Percentiles rank a stretch among this genome's conserved stretches.
These are phyloP conservation scores for Funneliformis mosseae DNA, from an alignment of 192 early-diverging fungal species.

Conservation along the genomic window DNA sequence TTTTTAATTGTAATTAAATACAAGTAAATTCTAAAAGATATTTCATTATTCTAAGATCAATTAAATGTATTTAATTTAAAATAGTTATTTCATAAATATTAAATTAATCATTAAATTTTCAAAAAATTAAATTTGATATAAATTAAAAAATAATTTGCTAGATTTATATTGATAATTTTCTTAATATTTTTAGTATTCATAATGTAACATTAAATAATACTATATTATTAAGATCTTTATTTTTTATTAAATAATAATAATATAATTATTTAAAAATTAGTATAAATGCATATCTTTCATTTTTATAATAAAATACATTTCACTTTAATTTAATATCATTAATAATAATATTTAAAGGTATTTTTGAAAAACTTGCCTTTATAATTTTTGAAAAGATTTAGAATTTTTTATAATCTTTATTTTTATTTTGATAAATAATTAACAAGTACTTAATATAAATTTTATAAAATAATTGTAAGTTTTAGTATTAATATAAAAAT, in stretches of 20 bases:
- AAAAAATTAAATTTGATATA: too few species aligned
- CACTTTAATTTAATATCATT: not conserved
- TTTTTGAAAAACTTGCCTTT: slow-evolving; percentile 11
- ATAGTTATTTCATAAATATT: slow-evolving; percentile 6
- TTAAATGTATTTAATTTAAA: too few species aligned
- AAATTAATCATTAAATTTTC: not conserved
- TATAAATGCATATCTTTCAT: not conserved
- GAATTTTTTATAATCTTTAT: not conserved
- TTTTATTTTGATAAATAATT: not conserved
- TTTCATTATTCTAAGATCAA: too few species aligned
- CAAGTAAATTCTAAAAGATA: too few species aligned
- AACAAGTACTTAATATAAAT: not conserved
- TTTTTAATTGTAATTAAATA: not conserved
- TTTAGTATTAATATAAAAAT: too few species aligned
- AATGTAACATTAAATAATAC: not conserved
- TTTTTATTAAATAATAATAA: not conserved
- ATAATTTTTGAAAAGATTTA: not conserved
- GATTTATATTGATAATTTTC: too few species aligned
- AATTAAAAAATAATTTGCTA: too few species aligned
- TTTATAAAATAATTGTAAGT: too few species aligned
- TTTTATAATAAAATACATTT: not conserved
- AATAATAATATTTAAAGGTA: not conserved
- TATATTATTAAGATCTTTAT: not conserved
- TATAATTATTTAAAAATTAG: not conserved
- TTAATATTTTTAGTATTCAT: not conserved